Conservation (phyloP, 2,329 filamentous ascomycete species). For the Aspergillus terreus region DNA sequence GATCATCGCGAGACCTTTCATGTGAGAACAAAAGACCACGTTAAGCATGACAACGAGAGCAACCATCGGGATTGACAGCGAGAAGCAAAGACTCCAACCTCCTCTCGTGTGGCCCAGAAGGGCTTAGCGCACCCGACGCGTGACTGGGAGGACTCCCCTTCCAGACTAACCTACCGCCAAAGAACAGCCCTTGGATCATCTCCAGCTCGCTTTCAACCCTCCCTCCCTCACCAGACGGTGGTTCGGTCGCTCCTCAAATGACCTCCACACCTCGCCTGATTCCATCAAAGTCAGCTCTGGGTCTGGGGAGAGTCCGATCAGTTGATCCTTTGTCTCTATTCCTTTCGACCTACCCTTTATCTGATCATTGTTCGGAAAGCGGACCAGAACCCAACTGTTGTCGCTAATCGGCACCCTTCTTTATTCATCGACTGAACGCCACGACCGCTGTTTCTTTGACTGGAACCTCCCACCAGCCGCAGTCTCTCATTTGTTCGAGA, state of each 20-base stretch:
- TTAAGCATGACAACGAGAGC: not conserved
- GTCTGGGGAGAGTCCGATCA: slow-evolving; percentile 18
- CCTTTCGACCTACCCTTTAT: slow-evolving; percentile 12
- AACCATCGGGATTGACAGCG: not conserved
- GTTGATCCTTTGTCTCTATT: slow-evolving; percentile 4
- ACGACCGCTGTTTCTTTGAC: slow-evolving; percentile 13
- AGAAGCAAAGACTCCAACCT: slow-evolving; percentile 10
- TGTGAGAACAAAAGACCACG: not conserved
- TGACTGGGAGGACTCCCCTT: slow-evolving; percentile 32
- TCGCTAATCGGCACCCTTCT: slow-evolving; percentile 20
- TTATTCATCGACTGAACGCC: slow-evolving; percentile 19
- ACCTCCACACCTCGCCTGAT: slow-evolving; percentile 15
- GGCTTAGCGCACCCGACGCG: slow-evolving; percentile 38
- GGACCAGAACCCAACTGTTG: slow-evolving; percentile 13
- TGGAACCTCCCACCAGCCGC: not conserved
- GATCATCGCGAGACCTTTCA: not conserved
- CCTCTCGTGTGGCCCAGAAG: slow-evolving; percentile 12
- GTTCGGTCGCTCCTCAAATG: slow-evolving; percentile 21
- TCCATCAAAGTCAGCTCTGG: slow-evolving; percentile 11
- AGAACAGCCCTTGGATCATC: slow-evolving; percentile 16
- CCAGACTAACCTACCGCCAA: slow-evolving; percentile 24
- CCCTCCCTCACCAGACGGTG: slow-evolving; percentile 21
- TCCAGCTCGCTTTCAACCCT: slow-evolving; percentile 5
- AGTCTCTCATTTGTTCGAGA: not conserved
- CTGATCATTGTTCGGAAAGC: slow-evolving; percentile 19